These are phyloP conservation scores for Dichotomocladium elegans DNA, from an alignment of 371 early-diverging fungal genomes.

Conservation along the genomic window DNA sequence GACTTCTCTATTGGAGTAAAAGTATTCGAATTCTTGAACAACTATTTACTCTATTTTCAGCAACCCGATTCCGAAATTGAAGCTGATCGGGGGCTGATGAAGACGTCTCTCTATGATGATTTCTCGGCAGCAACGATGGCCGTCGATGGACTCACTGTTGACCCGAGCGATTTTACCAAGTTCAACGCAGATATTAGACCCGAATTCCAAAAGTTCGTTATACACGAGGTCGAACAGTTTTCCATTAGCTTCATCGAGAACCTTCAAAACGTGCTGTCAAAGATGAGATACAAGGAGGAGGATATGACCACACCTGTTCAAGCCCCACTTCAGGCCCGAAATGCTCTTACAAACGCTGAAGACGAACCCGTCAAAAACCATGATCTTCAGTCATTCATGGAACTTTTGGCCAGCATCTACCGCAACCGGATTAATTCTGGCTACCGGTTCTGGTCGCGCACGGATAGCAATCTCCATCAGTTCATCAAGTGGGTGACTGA, in stretches of 20 bases:
- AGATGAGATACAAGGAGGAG: conserved; percentile 72
- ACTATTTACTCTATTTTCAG: conserved; percentile 64
- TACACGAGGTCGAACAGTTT: conserved; percentile 48
- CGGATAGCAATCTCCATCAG: conserved; percentile 52
- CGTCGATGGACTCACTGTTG: conserved; percentile 12
- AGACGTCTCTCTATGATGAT: conserved; percentile 4
- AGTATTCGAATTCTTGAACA: conserved; percentile 69
- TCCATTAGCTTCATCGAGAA: conserved; percentile 45
- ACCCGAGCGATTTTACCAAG: conserved; percentile 29
- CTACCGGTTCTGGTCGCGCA: conserved; percentile 69
- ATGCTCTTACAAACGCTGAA: conserved; percentile 10
- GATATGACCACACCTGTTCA: conserved; percentile 38
- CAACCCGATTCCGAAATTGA: conserved; percentile 26
- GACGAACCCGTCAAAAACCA: conserved; percentile 28
- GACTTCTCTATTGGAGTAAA: conserved; percentile 50
- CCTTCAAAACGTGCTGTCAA: conserved; percentile 53
- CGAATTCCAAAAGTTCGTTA: conserved; percentile 49
- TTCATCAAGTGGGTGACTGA: conserved; percentile 76
- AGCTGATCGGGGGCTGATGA: conserved; percentile 19
- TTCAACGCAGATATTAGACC: conserved; percentile 34
- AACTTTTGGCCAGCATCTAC: conserved; percentile 68
- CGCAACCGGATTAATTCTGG: conserved; percentile 72
- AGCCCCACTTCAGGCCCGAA: conserved; percentile 12
- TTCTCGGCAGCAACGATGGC: conserved; percentile 10
- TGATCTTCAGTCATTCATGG: conserved; percentile 64